Evolutionary conservation across 1,139 yeast genomes (phyloP), one percentile per base, ranked within the genome.

Genomic region (Geotrichum phurueaensis): DNA sequence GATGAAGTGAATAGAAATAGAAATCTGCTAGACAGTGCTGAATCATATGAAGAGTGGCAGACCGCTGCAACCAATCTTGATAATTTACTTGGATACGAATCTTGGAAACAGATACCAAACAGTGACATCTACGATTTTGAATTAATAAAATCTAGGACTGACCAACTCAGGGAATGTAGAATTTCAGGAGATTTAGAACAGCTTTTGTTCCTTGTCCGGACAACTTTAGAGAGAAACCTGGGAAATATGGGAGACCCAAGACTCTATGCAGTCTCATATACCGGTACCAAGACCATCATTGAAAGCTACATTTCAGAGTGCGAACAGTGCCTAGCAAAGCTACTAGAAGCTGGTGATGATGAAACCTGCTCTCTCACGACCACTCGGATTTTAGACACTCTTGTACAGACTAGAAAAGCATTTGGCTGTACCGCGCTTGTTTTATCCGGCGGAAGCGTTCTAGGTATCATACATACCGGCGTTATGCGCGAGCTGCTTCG

Each of bases 371-470:
- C 57, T 5, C 63, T 89, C 54, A 91, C 88, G 69, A 91, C 87
- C 65, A 74, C 83, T 10, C 84, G 86, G 67, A 78, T 89, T 22
- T 76, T 92, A 64, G 89, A 90, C 1, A 87, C 89, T 81, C 77
- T 94, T 54, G 83, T 89, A 47, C 97, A 92, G 71, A 90, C 98
- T 0, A 79, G 97, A 64, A 88, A 89, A 71, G 89, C 92, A 66
- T 89, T 89, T 62, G 99, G 99, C 0, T 79, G 97, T 60, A 92
- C 98, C 0, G 99, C 98, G 0, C 77, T 94, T 55, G 90, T 95
- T 36, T 79, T 94, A 58, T 87, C 96, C 55, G 99, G 99, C 1
- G 99, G 99, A 1, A 92, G 96, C 15, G 88, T 96, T 2, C 88
- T 94, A 76, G 99, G 98, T 0, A 77, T 92, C 58, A 84, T 92